phyloP scores from a whole-genome alignment of 1,139 yeast species.

The Suhomyces maxii region DNA sequence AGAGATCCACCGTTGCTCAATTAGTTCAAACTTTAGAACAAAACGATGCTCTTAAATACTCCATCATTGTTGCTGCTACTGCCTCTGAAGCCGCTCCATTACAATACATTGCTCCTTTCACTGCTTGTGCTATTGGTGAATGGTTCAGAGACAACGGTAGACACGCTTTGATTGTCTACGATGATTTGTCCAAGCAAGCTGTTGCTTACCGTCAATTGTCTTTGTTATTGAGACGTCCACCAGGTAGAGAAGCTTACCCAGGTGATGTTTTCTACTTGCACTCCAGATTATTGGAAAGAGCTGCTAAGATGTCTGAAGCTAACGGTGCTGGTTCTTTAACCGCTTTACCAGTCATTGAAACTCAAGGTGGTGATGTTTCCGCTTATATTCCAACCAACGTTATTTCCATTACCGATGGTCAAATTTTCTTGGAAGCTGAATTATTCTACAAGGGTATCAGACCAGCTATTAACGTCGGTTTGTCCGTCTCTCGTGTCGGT shows the following conservation, averaged over 20 bases:
- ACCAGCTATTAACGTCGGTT: conserved; percentile 99
- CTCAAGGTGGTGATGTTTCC: conserved; percentile 99
- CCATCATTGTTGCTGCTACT: conserved; percentile 98
- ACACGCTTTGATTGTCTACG: conserved; percentile 96
- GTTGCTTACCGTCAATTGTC: conserved; percentile 99
- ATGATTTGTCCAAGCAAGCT: conserved; percentile 98
- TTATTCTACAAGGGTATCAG: conserved; percentile 99
- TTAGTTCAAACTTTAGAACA: conserved; percentile 98
- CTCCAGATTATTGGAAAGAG: conserved; percentile 95
- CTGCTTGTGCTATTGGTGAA: conserved; percentile 99
- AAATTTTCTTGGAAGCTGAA: conserved; percentile 98
- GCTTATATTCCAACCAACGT: conserved; percentile 98
- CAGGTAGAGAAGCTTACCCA: conserved; percentile 97
- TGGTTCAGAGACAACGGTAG: conserved; percentile 99
- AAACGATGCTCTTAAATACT: conserved; percentile 95
- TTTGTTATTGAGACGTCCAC: conserved; percentile 94
- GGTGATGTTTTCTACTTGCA: conserved; percentile 97
- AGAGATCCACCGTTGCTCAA: conserved; percentile 99
- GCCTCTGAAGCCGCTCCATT: conserved; percentile 99
- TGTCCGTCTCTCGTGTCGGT: conserved; percentile 99
- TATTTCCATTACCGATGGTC: conserved; percentile 97
- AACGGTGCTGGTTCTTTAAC: conserved; percentile 94
- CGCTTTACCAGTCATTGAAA: conserved; percentile 94
- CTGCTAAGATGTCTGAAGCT: conserved; percentile 92
- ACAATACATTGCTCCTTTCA: conserved; percentile 99